These are phyloP conservation scores for Smallanthus sonchifolius DNA, from an alignment of 129 eudicot genomes.

Conservation along the genomic window DNA sequence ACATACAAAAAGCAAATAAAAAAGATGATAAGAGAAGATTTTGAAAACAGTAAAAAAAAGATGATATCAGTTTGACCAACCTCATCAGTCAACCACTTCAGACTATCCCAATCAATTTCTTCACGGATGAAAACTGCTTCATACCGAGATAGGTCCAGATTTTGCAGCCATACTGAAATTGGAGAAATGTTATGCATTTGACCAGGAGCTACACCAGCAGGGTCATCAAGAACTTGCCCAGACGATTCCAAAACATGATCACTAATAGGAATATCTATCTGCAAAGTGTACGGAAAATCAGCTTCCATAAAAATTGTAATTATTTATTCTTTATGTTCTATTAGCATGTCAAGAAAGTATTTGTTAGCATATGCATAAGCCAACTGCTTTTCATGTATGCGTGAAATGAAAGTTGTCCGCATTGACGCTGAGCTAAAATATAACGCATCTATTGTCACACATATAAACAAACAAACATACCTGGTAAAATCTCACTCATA, in stretches of 20 bases:
- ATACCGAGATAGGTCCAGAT: constrained; percentile 68
- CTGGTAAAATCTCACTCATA: no score
- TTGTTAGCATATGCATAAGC: not conserved
- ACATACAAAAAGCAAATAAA: not conserved
- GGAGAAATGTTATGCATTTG: constrained; percentile 39
- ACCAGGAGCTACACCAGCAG: constrained; percentile 36
- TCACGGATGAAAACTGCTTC: constrained; percentile 71
- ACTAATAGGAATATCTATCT: constrained; percentile 41
- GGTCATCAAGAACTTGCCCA: constrained; percentile 53
- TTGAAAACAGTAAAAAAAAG: not conserved
- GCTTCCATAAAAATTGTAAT: not conserved
- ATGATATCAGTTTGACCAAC: constrained; percentile 24
- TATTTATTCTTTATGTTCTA: not conserved
- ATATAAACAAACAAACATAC: not conserved
- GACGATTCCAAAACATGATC: constrained; percentile 30
- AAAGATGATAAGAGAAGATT: not conserved
- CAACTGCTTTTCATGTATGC: not conserved
- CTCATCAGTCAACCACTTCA: constrained; percentile 87
- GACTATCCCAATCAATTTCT: constrained; percentile 86
- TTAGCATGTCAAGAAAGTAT: not conserved
- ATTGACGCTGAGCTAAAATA: not conserved
- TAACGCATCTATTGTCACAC: not conserved
- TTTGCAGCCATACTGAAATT: constrained; percentile 64
- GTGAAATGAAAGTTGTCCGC: not conserved
- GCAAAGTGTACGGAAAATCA: constrained; percentile 23